Base-by-base conservation (phyloP, 1,284 basidiomycete genomes). In the Malassezia sp. region DNA sequence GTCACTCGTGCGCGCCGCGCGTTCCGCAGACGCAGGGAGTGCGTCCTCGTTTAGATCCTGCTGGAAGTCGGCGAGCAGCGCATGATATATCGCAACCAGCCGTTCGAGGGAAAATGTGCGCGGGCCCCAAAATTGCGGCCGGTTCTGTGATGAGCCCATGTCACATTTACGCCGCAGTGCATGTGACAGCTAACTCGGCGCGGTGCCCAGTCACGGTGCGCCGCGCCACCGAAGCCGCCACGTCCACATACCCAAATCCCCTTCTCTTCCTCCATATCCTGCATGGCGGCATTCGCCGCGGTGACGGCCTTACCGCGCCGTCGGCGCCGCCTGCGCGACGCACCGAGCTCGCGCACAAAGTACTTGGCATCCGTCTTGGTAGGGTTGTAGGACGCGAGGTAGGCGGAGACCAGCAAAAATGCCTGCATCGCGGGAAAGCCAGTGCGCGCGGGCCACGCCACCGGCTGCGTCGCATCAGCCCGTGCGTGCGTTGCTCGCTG, bases 351-450 rank as follows among this genome's bases (percentile, higher is more conserved):
- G 6, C 60, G 56, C 14, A 66, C 38, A 39, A 60, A 66, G 41
- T 63, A 62, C 21, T 59, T 50, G 54, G 85, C 45, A 67, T 93
- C 89, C 5, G 80, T 80, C 60, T 81, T 83, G 0, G 80, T 71
- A 0, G 88, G 87, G 67, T 93, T 93, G 48, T 83, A 85, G 35
- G 83, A 85, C 2, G 86, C 86, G 26, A 90, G 72, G 67, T 83
- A 93, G 0, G 83, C 78, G 0, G 87, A 84, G 7, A 91, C 71
- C 10, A 91, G 72, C 15, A 91, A 75, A 60, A 82, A 89, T 54
- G 82, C 82, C 11, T 46, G 49, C 17, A 59, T 54, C 30, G 55
- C 59, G 8, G 57, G 44, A 21, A 32, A 38, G 18, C 45, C 45
- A 6, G 41, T 43, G 30, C 41, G 41, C n/a, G 45, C 26, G 9